Evolutionary conservation across 306 rosid genomes (phyloP).

Genomic region (Leucaena leucocephala): DNA sequence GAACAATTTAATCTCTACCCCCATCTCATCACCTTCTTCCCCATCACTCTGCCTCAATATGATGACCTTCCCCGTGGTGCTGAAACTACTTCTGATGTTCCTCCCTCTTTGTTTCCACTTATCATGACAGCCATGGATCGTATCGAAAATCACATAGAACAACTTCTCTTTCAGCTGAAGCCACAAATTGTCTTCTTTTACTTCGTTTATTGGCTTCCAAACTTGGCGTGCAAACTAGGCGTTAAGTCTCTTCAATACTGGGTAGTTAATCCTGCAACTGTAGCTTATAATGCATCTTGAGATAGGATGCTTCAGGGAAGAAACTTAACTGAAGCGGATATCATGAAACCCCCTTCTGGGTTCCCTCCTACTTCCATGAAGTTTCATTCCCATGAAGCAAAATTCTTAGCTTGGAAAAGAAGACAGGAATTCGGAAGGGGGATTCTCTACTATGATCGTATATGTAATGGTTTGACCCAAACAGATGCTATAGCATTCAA

Average conservation of each 20-base stretch:
- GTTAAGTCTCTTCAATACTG: conserved; percentile 26
- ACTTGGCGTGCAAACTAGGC: conserved; percentile 16
- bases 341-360: conserved; percentile 33
- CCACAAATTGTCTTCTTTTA: conserved; percentile 26
- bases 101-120: conserved; percentile 3
- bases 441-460: conserved; percentile 15
- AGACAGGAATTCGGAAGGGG: conserved; percentile 32
- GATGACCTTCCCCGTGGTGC: conserved; percentile 1
- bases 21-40: conserved; percentile 15
- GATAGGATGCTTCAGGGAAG: not conserved
- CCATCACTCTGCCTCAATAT: not conserved
- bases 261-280: not conserved
- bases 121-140: conserved; percentile 30
- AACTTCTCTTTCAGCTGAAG: not conserved
- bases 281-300: not conserved
- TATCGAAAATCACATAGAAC: not conserved
- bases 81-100: conserved; percentile 43
- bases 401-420: not conserved
- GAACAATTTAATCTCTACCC: conserved; percentile 36
- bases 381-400: conserved; percentile 31
- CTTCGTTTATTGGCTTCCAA: conserved; percentile 35
- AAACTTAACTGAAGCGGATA: conserved; percentile 9
- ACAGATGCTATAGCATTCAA: conserved; percentile 39
- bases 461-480: not conserved
- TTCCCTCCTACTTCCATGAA: conserved; percentile 35